These are phyloP conservation scores for Helenozyma rhizophorensis DNA, from an alignment of 805 yeast species.

Conservation along the genomic window DNA sequence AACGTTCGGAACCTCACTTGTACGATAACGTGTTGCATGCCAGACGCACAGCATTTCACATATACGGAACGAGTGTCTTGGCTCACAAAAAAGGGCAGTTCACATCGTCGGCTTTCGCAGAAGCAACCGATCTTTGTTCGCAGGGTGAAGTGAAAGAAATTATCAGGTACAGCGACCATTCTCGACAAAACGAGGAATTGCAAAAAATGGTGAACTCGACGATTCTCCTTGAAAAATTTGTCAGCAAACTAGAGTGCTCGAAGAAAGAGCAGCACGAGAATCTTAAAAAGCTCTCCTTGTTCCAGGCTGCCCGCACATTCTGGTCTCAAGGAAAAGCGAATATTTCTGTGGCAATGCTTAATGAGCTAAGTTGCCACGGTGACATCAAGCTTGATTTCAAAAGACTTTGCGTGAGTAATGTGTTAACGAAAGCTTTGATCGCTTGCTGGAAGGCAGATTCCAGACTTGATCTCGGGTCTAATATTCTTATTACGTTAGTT, in stretches of 20 bases:
- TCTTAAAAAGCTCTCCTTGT: constrained; percentile 12
- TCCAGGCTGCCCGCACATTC: constrained; percentile 53
- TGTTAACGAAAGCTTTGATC: constrained; percentile 38
- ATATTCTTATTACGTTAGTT: constrained; percentile 56
- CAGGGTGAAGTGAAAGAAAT: constrained; percentile 34
- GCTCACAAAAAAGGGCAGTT: neutral
- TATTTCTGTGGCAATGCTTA: constrained; percentile 54
- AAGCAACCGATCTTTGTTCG: constrained; percentile 14
- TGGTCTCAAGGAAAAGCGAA: constrained; percentile 61
- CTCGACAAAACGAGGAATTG: constrained; percentile 30
- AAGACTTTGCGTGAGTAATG: constrained; percentile 15
- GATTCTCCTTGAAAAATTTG: constrained; percentile 38
- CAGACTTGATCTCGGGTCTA: constrained; percentile 59
- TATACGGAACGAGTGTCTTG: constrained; percentile 6
- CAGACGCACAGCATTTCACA: constrained; percentile 35
- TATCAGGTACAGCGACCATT: constrained; percentile 36
- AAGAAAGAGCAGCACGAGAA: constrained; percentile 8
- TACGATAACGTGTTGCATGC: constrained; percentile 32
- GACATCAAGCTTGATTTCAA: constrained; percentile 14
- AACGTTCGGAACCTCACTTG: constrained; percentile 1
- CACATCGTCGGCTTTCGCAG: neutral
- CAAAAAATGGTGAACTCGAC: constrained; percentile 53
- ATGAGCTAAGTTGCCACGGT: constrained; percentile 16
- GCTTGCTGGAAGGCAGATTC: constrained; percentile 73
- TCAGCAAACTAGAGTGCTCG: constrained; percentile 10